Evolutionary conservation across 1,139 yeast species (phyloP).

Genomic region (Yamadazyma epiphylla): DNA sequence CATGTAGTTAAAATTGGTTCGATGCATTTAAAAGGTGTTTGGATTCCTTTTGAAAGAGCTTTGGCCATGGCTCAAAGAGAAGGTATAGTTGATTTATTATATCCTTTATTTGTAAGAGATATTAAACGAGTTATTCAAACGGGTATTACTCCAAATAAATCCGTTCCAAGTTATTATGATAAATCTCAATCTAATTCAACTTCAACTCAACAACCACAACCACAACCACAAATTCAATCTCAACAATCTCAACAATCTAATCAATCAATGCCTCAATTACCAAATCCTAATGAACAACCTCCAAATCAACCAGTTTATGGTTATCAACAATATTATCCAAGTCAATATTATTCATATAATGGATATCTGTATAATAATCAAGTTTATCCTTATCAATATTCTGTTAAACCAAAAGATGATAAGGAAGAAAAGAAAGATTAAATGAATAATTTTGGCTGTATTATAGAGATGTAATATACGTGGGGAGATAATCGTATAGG

Average conservation of each 20-base stretch:
- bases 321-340: slow-evolving; percentile 17
- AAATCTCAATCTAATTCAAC: slow-evolving; percentile 15
- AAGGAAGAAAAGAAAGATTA: slow-evolving; percentile 6
- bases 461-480: background rate
- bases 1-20: slow-evolving; percentile 96
- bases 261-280: slow-evolving; percentile 13
- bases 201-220: slow-evolving; percentile 10
- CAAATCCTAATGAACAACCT: slow-evolving; percentile 10
- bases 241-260: slow-evolving; percentile 16
- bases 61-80: slow-evolving; percentile 88
- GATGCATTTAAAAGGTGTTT: slow-evolving; percentile 95
- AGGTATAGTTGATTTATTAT: slow-evolving; percentile 77
- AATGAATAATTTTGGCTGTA: no score
- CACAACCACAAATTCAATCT: slow-evolving; percentile 6
- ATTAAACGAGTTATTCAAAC: slow-evolving; percentile 66
- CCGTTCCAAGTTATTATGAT: slow-evolving; percentile 17
- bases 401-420: slow-evolving; percentile 9
- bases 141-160: slow-evolving; percentile 39
- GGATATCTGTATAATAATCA: slow-evolving; percentile 20
- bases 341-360: slow-evolving; percentile 17
- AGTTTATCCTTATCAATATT: slow-evolving; percentile 15
- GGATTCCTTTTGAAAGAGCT: slow-evolving; percentile 97
- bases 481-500: background rate
- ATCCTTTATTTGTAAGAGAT: slow-evolving; percentile 86
- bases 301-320: slow-evolving; percentile 9